These are phyloP conservation scores for Boletus vinaceobasis DNA, from an alignment of 768 basidiomycete genomes.

Conservation along the genomic window DNA sequence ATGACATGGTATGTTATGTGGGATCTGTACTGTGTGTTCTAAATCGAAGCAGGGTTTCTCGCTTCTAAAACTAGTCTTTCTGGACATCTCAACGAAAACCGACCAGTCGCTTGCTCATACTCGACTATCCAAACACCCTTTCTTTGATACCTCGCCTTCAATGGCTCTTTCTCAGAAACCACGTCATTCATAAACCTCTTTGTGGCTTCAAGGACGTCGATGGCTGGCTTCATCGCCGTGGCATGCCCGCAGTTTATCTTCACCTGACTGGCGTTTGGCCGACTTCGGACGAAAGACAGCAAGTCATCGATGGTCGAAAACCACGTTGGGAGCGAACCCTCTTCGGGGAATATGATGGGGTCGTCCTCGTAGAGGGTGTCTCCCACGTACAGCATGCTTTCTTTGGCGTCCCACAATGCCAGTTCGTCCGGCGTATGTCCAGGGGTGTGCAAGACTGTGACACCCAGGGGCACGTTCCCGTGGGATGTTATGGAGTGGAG, in stretches of 20 bases:
- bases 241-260: conserved; percentile 50
- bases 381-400: conserved; percentile 55
- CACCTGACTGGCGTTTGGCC: conserved; percentile 26
- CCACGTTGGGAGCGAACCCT: conserved; percentile 53
- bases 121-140: conserved; percentile 40
- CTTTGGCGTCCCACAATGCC: conserved; percentile 48
- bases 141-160: conserved; percentile 30
- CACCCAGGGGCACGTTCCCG: conserved; percentile 26
- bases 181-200: conserved; percentile 49
- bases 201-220: conserved; percentile 41
- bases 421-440: conserved; percentile 59
- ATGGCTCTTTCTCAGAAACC: conserved; percentile 38
- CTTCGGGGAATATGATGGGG: conserved; percentile 51
- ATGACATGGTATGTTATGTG: neutral
- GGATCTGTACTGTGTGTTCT: neutral
- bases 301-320: conserved; percentile 42
- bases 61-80: conserved; percentile 45
- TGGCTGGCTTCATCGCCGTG: conserved; percentile 43
- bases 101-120: conserved; percentile 41
- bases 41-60: conserved; percentile 11
- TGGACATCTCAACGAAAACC: conserved; percentile 48
- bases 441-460: conserved; percentile 51
- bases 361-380: conserved; percentile 56
- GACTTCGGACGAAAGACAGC: conserved; percentile 38
- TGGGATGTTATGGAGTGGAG: conserved; percentile 30